Conservation (phyloP, 768 basidiomycete species). For the Lactarius pseudohatsudake region DNA sequence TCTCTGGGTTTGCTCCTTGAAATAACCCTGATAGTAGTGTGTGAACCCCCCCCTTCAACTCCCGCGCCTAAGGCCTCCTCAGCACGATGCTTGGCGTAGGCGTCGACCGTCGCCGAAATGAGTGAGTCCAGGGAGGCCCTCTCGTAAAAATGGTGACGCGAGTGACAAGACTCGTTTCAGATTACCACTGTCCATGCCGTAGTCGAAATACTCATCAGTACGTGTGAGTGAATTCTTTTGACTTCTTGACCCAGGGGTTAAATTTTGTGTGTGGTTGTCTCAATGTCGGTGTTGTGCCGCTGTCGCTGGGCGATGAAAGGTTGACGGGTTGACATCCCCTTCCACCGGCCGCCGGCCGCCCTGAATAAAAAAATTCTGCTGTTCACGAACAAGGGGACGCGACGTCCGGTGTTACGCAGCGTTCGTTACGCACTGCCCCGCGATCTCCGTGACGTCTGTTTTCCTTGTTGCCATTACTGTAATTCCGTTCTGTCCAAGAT, state of each 20-base stretch:
- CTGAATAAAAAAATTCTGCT: constrained; percentile 37
- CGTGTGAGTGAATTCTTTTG: constrained; percentile 40
- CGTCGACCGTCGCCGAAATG: not conserved
- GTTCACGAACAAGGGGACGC: constrained; percentile 2
- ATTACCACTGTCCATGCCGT: constrained; percentile 53
- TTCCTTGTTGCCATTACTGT: constrained; percentile 11
- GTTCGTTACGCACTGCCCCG: constrained; percentile 31
- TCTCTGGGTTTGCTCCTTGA: not conserved
- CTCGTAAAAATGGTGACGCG: not conserved
- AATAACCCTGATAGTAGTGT: constrained; percentile 17
- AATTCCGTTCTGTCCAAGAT: not conserved
- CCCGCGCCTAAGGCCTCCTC: constrained; percentile 1
- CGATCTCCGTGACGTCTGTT: constrained; percentile 54
- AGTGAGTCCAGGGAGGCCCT: not conserved
- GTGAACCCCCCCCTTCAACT: not conserved
- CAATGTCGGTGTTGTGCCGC: constrained; percentile 51
- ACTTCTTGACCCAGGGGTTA: constrained; percentile 38
- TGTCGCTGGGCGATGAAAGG: constrained; percentile 58
- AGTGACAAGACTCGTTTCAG: constrained; percentile 50
- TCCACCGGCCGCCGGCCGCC: constrained; percentile 45
- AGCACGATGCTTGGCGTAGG: not conserved
- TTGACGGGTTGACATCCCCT: constrained; percentile 65
- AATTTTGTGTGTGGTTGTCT: constrained; percentile 48
- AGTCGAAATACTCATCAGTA: constrained; percentile 44
- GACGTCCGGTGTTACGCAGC: constrained; percentile 39